phyloP scores from a whole-genome alignment of 176 grass and related monocot genomes.

The Urochloa ruziziensis region DNA sequence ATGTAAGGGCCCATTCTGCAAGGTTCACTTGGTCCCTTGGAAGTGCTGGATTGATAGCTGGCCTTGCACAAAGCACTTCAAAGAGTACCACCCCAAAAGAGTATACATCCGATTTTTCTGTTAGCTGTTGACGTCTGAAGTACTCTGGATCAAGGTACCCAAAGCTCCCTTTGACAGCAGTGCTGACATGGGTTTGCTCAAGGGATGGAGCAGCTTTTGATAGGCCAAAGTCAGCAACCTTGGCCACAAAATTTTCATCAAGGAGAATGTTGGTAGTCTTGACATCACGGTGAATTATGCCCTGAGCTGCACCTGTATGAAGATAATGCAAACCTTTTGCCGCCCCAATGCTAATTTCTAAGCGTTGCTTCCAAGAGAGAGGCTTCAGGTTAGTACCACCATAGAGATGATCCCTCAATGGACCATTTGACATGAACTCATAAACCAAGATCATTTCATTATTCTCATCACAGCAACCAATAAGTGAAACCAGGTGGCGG shows the following conservation, averaged over 20 bases:
- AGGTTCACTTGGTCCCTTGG: constrained; percentile 94
- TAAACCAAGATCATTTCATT: constrained; percentile 97
- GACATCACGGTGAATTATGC: constrained; percentile 98
- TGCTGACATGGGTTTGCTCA: constrained; percentile 94
- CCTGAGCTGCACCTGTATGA: constrained; percentile 93
- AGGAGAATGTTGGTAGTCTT: constrained; percentile 98
- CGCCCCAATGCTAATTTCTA: constrained; percentile 89
- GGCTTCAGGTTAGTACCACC: constrained; percentile 49
- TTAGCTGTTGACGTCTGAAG: constrained; percentile 93
- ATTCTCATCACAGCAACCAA: constrained; percentile 96
- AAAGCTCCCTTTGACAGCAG: constrained; percentile 97
- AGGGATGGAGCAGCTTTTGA: constrained; percentile 86
- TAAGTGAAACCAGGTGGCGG: constrained; percentile 89
- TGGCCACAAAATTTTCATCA: constrained; percentile 82
- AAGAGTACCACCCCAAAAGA: constrained; percentile 96
- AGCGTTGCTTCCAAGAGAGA: constrained; percentile 81
- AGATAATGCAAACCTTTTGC: constrained; percentile 93
- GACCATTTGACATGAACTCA: constrained; percentile 93
- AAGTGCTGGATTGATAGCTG: constrained; percentile 90
- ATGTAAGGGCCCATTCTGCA: constrained; percentile 80
- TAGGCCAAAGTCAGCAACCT: constrained; percentile 89
- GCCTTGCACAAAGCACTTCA: constrained; percentile 81
- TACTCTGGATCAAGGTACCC: constrained; percentile 97
- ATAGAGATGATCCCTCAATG: constrained; percentile 81
- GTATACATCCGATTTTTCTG: constrained; percentile 94